phyloP scores from a whole-genome alignment of 2,329 filamentous ascomycete species.

The Chrysoporthe cubensis region DNA sequence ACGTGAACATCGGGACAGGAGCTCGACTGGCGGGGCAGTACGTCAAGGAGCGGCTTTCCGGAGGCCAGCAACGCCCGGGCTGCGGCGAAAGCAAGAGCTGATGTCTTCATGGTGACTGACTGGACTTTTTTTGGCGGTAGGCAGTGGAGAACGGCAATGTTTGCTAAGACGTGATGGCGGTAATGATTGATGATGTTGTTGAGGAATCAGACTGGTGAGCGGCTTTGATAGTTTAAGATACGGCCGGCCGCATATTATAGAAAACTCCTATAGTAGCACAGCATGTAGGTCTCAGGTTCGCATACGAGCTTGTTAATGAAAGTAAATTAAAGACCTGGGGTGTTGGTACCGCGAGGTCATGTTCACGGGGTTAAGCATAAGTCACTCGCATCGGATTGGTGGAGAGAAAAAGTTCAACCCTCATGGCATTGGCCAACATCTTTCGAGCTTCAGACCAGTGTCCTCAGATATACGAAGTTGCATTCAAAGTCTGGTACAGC shows the following conservation, averaged over 20 bases:
- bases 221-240: background rate
- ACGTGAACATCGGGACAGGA: constrained; percentile 52
- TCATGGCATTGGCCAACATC: background rate
- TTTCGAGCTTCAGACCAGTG: background rate
- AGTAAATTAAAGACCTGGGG: background rate
- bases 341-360: background rate
- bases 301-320: background rate
- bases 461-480: constrained; percentile 2
- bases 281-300: background rate
- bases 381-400: background rate
- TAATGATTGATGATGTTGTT: background rate
- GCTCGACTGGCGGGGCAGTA: constrained; percentile 35
- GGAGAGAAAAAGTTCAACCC: background rate
- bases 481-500: background rate
- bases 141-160: background rate
- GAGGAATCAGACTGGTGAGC: background rate
- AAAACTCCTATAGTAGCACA: too few species aligned
- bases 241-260: background rate
- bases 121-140: background rate
- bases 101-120: constrained; percentile 23
- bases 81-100: constrained; percentile 22
- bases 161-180: background rate
- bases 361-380: background rate
- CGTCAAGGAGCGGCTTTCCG: constrained; percentile 28
- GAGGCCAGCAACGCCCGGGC: constrained; percentile 28